A percentile compares a stretch with the other conserved stretches of the same genome.
Conservation (phyloP, 805 yeast species). For the Metschnikowia kofuensis region DNA sequence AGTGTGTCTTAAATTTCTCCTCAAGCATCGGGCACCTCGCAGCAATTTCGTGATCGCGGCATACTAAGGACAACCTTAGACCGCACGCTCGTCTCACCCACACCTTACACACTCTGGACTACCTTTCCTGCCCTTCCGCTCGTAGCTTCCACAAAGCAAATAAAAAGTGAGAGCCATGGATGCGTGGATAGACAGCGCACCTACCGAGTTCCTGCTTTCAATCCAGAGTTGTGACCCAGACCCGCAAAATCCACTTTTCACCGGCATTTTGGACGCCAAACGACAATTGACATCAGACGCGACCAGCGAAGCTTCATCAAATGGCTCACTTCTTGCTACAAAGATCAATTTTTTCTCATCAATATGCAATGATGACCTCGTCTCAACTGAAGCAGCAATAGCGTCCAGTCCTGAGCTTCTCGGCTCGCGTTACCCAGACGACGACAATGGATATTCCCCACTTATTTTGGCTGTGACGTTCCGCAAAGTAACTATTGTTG, state of each 20-base stretch:
- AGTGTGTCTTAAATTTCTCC: no score
- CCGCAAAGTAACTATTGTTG: slow-evolving; percentile 46
- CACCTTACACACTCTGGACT: neutral
- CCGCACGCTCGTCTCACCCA: neutral
- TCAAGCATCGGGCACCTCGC: no score
- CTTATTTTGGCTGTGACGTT: slow-evolving; percentile 55
- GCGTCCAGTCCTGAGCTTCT: slow-evolving; percentile 23
- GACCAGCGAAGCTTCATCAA: neutral
- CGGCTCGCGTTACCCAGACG: slow-evolving; percentile 19
- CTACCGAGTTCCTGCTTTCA: slow-evolving; percentile 4
- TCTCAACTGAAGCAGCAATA: slow-evolving; percentile 27
- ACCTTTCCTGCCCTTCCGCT: neutral
- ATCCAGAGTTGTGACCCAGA: slow-evolving; percentile 4
- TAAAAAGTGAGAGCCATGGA: slow-evolving; percentile 1
- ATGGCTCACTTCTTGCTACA: neutral
- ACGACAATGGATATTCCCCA: slow-evolving; percentile 32
- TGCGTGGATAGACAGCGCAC: slow-evolving; percentile 5
- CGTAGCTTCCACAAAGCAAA: neutral
- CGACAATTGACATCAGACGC: slow-evolving; percentile 1
- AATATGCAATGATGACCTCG: slow-evolving; percentile 37
- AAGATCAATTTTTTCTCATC: slow-evolving; percentile 24
- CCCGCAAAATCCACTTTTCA: slow-evolving; percentile 9
- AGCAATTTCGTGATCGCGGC: neutral
- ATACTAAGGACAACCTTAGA: neutral
- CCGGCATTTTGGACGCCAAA: slow-evolving; percentile 9